Evolutionary conservation across 768 basidiomycete genomes (phyloP).

Genomic region (Cytidiella melzeri): DNA sequence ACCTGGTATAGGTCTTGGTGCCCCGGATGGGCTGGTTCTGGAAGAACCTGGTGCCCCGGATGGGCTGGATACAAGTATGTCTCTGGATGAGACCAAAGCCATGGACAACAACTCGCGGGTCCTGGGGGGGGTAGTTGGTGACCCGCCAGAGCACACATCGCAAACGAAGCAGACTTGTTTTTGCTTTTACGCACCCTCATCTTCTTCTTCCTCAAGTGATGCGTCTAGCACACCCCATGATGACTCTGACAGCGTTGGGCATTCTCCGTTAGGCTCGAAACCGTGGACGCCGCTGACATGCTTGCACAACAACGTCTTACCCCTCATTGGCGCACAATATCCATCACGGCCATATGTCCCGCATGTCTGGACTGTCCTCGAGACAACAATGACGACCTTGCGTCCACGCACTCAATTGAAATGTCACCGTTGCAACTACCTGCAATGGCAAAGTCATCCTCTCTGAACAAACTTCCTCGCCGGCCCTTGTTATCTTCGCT

Average conservation of each 20-base stretch:
- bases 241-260: constrained; percentile 25
- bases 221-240: constrained; percentile 56
- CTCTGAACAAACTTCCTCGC: not conserved
- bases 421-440: not conserved
- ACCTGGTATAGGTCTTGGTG: no score
- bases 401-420: not conserved
- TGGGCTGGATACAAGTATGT: no score
- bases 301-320: not conserved
- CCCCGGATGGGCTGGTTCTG: no score
- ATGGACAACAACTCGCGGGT: no score
- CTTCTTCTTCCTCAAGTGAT: constrained; percentile 52
- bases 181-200: constrained; percentile 17
- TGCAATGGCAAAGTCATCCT: not conserved
- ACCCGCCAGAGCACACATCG: no score
- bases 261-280: not conserved
- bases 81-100: no score
- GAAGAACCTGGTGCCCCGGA: no score
- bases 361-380: not conserved
- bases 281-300: constrained; percentile 1
- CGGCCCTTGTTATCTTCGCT: not conserved
- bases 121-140: no score
- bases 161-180: no score
- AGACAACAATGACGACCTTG: constrained; percentile 4
- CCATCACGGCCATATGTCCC: constrained; percentile 9
- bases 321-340: constrained; percentile 2